Percentiles rank a stretch among this genome's conserved stretches.
Evolutionary conservation across 805 yeast genomes (phyloP).

Genomic region (Pichia nanzhaoensis): DNA sequence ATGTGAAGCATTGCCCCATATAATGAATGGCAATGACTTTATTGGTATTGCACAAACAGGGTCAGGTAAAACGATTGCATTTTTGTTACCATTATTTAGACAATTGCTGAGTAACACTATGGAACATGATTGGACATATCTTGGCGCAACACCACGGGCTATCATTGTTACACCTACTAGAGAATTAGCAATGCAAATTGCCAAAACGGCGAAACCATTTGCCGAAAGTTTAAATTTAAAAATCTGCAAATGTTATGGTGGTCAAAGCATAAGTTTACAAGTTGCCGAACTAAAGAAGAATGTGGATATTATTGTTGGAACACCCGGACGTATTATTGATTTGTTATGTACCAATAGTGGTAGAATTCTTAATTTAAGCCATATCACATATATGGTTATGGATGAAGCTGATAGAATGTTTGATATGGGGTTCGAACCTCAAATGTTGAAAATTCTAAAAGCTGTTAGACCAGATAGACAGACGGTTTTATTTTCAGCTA

Average conservation of each 20-base stretch:
- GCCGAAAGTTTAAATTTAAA: constrained; percentile 41
- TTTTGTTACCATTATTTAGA: constrained; percentile 73
- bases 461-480: constrained; percentile 75
- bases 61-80: constrained; percentile 90
- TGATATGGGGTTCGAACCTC: constrained; percentile 97
- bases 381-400: constrained; percentile 76
- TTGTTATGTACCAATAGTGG: constrained; percentile 79
- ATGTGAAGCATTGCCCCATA: constrained; percentile 82
- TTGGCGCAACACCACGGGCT: constrained; percentile 70
- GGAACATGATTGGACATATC: constrained; percentile 25
- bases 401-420: constrained; percentile 98
- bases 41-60: constrained; percentile 96
- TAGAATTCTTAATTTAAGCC: constrained; percentile 54
- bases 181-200: constrained; percentile 82
- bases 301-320: constrained; percentile 77
- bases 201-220: constrained; percentile 57
- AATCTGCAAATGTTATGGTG: constrained; percentile 85
- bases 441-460: constrained; percentile 66
- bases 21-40: constrained; percentile 84
- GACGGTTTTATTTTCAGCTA: constrained; percentile 88
- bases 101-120: constrained; percentile 66
- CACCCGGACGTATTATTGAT: constrained; percentile 94
- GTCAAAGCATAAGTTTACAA: constrained; percentile 74
- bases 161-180: constrained; percentile 85
- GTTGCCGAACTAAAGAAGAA: constrained; percentile 75